Conservation (phyloP, 495 filamentous ascomycete species). For the Penicillium antarcticum region DNA sequence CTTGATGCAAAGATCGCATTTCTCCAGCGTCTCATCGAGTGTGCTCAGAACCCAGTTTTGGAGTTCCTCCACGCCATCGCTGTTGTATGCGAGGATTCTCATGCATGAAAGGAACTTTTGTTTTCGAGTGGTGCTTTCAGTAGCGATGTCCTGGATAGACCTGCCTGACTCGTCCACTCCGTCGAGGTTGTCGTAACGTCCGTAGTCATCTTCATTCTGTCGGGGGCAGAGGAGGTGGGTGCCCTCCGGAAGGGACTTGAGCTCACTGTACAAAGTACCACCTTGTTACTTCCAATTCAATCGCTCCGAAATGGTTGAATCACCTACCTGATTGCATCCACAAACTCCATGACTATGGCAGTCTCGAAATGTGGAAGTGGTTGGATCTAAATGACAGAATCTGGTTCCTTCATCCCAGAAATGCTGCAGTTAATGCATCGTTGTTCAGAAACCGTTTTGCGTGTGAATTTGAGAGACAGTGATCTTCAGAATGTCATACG, state of each 20-base stretch:
- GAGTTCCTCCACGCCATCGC: constrained; percentile 57
- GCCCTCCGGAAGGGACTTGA: constrained; percentile 42
- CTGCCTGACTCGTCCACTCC: constrained; percentile 31
- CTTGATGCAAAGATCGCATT: constrained; percentile 76
- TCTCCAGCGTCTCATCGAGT: constrained; percentile 54
- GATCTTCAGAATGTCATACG: too few species aligned
- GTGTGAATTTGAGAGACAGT: background rate
- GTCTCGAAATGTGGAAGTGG: constrained; percentile 8
- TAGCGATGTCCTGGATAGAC: constrained; percentile 35
- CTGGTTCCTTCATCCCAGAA: constrained; percentile 11
- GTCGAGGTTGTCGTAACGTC: constrained; percentile 49
- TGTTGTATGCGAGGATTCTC: constrained; percentile 63
- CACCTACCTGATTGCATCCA: constrained; percentile 40
- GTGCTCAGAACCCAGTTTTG: constrained; percentile 56
- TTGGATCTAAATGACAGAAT: constrained; percentile 4
- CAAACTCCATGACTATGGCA: constrained; percentile 37
- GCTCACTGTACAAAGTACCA: constrained; percentile 26
- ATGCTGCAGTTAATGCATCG: constrained; percentile 7
- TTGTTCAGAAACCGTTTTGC: background rate
- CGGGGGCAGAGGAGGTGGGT: constrained; percentile 50
- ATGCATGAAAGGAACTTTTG: constrained; percentile 59
- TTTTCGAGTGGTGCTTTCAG: constrained; percentile 50
- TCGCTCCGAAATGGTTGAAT: background rate
- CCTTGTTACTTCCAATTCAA: constrained; percentile 6
- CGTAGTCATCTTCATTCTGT: constrained; percentile 45